Evolutionary conservation across 805 yeast genomes (phyloP), one percentile per base, ranked within the genome.

Genomic region (Yarrowia sp.): DNA sequence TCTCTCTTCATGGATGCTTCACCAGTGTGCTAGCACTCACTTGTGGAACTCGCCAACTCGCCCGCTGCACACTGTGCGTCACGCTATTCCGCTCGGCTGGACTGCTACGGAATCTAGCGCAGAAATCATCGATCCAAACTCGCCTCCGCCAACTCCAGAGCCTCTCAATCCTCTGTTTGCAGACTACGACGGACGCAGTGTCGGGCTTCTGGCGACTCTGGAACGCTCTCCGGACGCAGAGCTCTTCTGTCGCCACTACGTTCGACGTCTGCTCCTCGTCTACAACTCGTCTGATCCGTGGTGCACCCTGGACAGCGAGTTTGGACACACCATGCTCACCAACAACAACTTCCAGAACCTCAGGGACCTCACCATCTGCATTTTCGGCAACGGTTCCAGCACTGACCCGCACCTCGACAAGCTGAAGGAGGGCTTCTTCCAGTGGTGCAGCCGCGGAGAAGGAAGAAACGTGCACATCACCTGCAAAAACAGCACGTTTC

Each of bases 261-360:
- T 47, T 5, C 13, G 38, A 3, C 38, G 29, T 5, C 8, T 47
- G n/a, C 19, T 21, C 21, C 12, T 47, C 21, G 55, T 47, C 10
- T 47, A 31, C 55, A 47, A 31, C 22, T 47, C 55, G 9, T 31
- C 55, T 3, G 55, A 47, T 19, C 55, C 36, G 10, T 47, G 55
- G 55, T 21, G 55, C 9, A 19, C 24, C 1, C 16, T 44, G 6
- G 51, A 44, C 21, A 44, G 51, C 14, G 51, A 31, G 19, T 47
- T 47, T 21, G 55, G 55, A 21, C 25, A 21, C 5, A 21, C 19
- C 16, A 13, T 44, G 35, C 7, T 44, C 13, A 13, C 51, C 18
- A 44, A 44, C 9, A 4, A 5, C 16, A 44, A 29, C 8, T 44
- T 44, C 18, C 3, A 18, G 6, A 7, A 7, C 6, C 16, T 44